Evolutionary conservation across 2,329 filamentous ascomycete species (phyloP), one percentile per base, ranked within the genome.

Genomic region (Pseudogymnoascus sp.): DNA sequence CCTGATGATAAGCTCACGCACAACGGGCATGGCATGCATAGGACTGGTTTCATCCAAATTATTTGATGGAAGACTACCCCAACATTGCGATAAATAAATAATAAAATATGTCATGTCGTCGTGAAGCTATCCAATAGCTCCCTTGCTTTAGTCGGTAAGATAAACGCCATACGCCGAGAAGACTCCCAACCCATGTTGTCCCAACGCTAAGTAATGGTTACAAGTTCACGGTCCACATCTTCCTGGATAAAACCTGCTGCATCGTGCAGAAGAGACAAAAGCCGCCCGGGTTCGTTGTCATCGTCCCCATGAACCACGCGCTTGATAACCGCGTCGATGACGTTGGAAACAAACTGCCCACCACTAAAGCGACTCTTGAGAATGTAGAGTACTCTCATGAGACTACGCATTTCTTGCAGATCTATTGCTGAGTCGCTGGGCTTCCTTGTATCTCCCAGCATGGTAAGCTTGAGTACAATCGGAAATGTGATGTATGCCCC

Each of bases 281-380:
- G n/a, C 28, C 28, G n/a, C 10, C 50, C 50, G 3, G 50, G 50
- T 18, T 56, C 50, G 10, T 33, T 33, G 7, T 33, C 28, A 12
- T 56, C 28, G 16, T 33, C 50, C 16, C 50, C 50, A 33, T 56
- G 50, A 33, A 56, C 50, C 2, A 56, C 50, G 10, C 50, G 50
- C 50, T 56, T 56, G 10, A 61, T 61, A 33, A 61, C 60, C 18
- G 44, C 60, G 7, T 47, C 60, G 3, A 61, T 38, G 14, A 61
- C 60, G 18, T 61, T 61, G 5, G 60, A 42, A 50, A 61, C n/a
- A 61, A 61, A 61, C 23, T 40, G 33, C 1, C 60, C 60, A 11
- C 60, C 60, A 61, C 60, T 61, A 12, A 61, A 61, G 25, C 60
- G 38, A 18, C 16, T 31, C 44, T 61, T 61, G 7, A 61, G 16